Evolutionary conservation across 495 filamentous ascomycete genomes (phyloP).

Genomic region (Podospora conica): DNA sequence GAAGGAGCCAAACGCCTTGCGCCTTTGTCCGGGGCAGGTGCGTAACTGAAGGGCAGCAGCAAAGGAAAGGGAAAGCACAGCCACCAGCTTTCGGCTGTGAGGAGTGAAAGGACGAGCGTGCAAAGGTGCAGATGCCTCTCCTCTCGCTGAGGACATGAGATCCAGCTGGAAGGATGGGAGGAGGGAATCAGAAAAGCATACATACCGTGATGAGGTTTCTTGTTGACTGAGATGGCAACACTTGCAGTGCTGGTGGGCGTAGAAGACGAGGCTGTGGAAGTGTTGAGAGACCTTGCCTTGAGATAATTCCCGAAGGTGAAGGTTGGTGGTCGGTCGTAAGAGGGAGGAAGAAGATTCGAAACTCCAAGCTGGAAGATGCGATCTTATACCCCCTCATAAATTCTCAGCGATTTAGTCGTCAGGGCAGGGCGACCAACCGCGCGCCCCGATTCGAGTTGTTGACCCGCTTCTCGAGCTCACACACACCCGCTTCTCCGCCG

Average conservation of each 20-base stretch:
- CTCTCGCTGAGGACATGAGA: background rate
- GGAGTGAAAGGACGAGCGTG: background rate
- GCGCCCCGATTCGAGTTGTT: background rate
- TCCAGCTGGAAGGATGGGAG: background rate
- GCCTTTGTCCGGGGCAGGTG: constrained; percentile 3
- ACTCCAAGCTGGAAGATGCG: background rate
- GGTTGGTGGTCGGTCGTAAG: background rate
- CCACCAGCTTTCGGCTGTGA: background rate
- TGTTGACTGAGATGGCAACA: background rate
- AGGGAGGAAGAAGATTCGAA: background rate
- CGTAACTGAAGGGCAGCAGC: background rate
- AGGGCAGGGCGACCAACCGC: background rate
- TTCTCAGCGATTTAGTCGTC: too few relatives aligned
- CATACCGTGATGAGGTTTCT: background rate
- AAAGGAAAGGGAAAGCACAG: background rate
- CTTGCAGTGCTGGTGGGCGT: background rate
- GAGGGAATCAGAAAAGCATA: background rate
- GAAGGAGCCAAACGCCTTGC: background rate
- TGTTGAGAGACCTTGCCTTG: background rate
- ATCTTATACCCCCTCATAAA: background rate
- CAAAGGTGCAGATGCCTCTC: background rate
- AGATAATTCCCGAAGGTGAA: background rate
- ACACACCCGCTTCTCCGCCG: too few relatives aligned
- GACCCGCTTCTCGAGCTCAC: background rate
- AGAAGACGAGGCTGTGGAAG: background rate